These are phyloP conservation scores for Russula earlei DNA, from an alignment of 768 basidiomycete genomes.

Conservation along the genomic window DNA sequence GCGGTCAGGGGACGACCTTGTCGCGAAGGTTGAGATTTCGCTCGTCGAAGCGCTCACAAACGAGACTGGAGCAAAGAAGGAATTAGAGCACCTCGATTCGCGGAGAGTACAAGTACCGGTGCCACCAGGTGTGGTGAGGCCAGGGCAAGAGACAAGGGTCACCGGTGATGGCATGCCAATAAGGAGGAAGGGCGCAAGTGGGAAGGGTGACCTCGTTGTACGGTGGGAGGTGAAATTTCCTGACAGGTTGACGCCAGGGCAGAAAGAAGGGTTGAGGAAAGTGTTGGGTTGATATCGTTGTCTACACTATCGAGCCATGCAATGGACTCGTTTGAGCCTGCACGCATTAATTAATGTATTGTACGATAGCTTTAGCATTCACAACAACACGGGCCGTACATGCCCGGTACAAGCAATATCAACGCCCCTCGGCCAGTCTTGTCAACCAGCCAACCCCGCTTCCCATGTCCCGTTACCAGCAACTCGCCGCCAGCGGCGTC, in stretches of 20 bases:
- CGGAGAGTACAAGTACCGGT: constrained; percentile 58
- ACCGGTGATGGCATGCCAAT: constrained; percentile 87
- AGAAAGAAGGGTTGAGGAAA: constrained; percentile 75
- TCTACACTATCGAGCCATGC: background rate
- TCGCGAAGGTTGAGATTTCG: constrained; percentile 49
- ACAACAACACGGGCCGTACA: background rate
- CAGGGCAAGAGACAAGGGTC: constrained; percentile 62
- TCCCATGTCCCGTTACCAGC: background rate
- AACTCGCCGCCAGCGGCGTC: constrained; percentile 9
- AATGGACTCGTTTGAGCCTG: background rate
- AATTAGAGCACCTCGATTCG: constrained; percentile 71
- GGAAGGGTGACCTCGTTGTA: constrained; percentile 78
- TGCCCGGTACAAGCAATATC: background rate
- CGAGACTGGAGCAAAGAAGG: constrained; percentile 35
- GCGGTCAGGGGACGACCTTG: constrained; percentile 76
- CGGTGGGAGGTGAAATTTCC: constrained; percentile 86
- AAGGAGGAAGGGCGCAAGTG: constrained; percentile 58
- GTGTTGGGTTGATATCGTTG: constrained; percentile 35
- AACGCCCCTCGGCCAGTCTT: no score
- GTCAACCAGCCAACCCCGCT: background rate
- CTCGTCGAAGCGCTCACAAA: constrained; percentile 80
- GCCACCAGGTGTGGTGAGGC: constrained; percentile 65
- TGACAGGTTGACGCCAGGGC: constrained; percentile 54
- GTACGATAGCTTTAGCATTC: no score
- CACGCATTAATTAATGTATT: background rate